Percentiles rank a stretch among this genome's conserved stretches.
These are phyloP conservation scores for Xylariales sp. DNA, from an alignment of 2,329 filamentous ascomycete species.

Conservation along the genomic window DNA sequence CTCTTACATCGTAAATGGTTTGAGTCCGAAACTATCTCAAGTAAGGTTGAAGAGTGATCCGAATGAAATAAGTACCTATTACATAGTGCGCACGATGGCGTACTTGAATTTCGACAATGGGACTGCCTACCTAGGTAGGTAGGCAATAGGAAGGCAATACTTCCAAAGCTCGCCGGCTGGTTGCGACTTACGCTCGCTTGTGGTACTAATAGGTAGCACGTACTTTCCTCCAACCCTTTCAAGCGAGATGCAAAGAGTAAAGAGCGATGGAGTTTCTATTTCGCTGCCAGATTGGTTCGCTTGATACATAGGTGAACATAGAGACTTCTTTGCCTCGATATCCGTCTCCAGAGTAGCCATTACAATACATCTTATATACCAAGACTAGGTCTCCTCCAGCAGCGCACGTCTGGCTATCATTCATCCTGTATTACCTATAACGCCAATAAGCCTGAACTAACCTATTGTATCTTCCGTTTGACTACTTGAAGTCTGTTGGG, in stretches of 20 bases:
- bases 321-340: neutral
- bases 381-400: neutral
- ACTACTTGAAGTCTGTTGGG: neutral
- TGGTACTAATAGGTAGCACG: neutral
- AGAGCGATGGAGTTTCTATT: constrained; percentile 2
- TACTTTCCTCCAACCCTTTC: constrained; percentile 3
- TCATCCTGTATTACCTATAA: constrained; percentile 17
- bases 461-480: neutral
- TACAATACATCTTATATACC: neutral
- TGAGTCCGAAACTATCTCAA: too few species aligned
- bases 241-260: constrained; percentile 6
- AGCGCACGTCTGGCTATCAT: constrained; percentile 3
- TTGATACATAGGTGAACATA: neutral
- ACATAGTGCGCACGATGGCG: neutral
- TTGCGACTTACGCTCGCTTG: neutral
- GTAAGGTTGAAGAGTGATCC: too few species aligned
- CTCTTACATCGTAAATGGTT: too few species aligned
- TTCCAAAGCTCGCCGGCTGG: neutral
- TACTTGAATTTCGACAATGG: too few species aligned
- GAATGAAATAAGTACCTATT: too few species aligned
- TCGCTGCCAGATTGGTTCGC: neutral
- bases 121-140: too few species aligned
- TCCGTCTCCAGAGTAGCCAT: neutral
- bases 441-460: constrained; percentile 3
- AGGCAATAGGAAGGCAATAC: neutral